Percentiles rank a stretch among this genome's conserved stretches.
Evolutionary conservation across 495 filamentous ascomycete species (phyloP).

Genomic region (Lentithecium fluviatile): DNA sequence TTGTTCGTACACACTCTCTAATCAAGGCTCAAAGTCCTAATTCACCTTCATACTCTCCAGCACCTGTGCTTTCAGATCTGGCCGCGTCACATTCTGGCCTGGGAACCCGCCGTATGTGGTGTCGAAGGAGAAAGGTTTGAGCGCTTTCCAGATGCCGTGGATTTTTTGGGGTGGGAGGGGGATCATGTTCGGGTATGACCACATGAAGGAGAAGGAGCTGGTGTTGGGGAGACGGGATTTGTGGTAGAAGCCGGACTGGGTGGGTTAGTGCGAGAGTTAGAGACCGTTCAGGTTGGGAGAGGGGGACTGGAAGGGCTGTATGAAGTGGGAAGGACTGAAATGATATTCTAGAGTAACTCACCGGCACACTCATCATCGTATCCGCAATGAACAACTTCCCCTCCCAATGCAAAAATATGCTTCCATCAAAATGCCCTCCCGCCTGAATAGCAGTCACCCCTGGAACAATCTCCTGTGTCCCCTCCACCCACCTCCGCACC

Average conservation of each 20-base stretch:
- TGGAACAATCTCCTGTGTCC: constrained; percentile 43
- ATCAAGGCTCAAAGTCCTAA: too few relatives aligned
- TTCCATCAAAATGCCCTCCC: constrained; percentile 75
- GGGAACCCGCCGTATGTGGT: constrained; percentile 66
- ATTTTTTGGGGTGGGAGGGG: constrained; percentile 62
- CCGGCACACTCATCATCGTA: constrained; percentile 65
- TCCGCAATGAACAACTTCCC: constrained; percentile 66
- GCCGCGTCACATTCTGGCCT: constrained; percentile 58
- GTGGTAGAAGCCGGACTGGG: constrained; percentile 41
- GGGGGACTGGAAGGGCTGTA: background rate
- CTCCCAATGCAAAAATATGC: constrained; percentile 60
- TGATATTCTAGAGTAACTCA: constrained; percentile 44
- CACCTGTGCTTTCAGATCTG: constrained; percentile 59
- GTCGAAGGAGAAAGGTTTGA: constrained; percentile 59
- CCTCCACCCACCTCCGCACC: constrained; percentile 47
- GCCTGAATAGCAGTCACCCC: constrained; percentile 64
- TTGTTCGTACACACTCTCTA: too few relatives aligned
- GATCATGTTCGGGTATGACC: constrained; percentile 78
- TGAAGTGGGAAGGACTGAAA: too few relatives aligned
- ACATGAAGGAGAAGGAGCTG: constrained; percentile 71
- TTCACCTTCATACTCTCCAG: constrained; percentile 65
- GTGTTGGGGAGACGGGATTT: constrained; percentile 54
- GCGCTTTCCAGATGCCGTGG: constrained; percentile 50
- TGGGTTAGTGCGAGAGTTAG: too few relatives aligned
- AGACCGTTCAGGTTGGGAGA: too few relatives aligned